Base-by-base conservation (phyloP, 257 asterid species). In the Plectranthus barbatus region DNA sequence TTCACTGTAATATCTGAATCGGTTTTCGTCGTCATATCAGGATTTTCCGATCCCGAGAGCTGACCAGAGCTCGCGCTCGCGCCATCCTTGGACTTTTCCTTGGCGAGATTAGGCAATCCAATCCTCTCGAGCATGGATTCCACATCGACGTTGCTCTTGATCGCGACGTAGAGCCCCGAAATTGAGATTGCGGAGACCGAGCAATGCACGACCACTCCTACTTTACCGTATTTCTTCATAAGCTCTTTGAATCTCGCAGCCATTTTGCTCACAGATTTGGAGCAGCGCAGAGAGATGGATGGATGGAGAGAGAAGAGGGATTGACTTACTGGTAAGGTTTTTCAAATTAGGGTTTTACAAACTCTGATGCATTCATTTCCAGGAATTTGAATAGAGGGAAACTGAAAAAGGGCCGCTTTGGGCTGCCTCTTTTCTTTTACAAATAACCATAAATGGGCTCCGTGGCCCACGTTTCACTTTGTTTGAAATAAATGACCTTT, bases 81-180 rank as follows among this genome's bases (percentile, higher is more conserved):
- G 34, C 39, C 59, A 34, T 65, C 60, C 67, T 69, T 33, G 5
- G 47, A 18, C 17, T 36, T 73, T 8, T 71, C 60, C 62, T 73
- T 85, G 9, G 60, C 24, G 17, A 79, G 67, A 42, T 71, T 69
- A 18, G 82, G 80, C 73, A 88, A 52, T 37, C 97, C 97, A 26
- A 83, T 39, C 39, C 77, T 83, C 68, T 84, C 87, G 62, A 92
- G 84, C 80, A 87, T 68, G 9, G 91, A 76, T 64, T 86, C 92
- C 8, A 93, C 97, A 60, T 93, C 99, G 20, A 93, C 87, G 75
- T 93, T 93, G 86, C 66, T 89, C 2, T 82, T 87, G 6, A 93
- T 74, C 51, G 97, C 95, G 24, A 84, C 64, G 72, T 85, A 93
- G 4, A 93, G 84, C 18, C 96, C 91, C 23, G 87, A 46, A 60